phyloP scores from a whole-genome alignment of 257 asterid species.

The Nicotiana knightiana region DNA sequence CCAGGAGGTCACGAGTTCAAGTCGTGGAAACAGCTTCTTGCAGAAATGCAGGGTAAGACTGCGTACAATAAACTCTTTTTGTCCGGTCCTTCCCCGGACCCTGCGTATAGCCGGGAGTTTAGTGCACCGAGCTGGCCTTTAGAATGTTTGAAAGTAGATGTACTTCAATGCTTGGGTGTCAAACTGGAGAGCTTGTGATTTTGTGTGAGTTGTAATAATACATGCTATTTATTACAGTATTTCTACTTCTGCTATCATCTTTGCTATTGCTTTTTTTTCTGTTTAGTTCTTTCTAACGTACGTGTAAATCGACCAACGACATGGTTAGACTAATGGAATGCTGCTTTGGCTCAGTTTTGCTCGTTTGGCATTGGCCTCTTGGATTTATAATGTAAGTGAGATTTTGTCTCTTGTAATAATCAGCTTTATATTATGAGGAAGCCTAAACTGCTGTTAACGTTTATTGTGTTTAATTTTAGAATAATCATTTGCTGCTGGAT shows the following conservation, averaged over 20 bases:
- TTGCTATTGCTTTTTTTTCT: background rate
- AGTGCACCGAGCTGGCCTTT: no score
- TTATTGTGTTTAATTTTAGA: conserved; percentile 16
- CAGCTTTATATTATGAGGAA: background rate
- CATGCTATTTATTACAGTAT: background rate
- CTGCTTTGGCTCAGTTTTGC: conserved; percentile 55
- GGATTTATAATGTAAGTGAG: conserved; percentile 43
- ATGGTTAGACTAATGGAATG: conserved; percentile 49
- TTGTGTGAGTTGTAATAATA: background rate
- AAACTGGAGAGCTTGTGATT: background rate
- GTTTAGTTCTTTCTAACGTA: conserved; percentile 17
- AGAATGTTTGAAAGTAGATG: background rate
- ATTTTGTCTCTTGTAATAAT: background rate
- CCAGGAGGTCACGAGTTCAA: no score
- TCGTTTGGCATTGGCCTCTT: conserved; percentile 39
- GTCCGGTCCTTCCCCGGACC: no score
- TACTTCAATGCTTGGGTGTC: background rate
- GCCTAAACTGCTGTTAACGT: background rate
- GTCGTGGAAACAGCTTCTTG: no score
- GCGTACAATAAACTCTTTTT: no score
- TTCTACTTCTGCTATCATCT: background rate
- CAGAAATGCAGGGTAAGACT: no score
- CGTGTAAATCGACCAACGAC: conserved; percentile 20
- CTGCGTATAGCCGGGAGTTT: no score
- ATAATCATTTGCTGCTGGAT: conserved; percentile 49